Base-by-base conservation (phyloP, 306 rosid species). In the Rubus parviflorus region DNA sequence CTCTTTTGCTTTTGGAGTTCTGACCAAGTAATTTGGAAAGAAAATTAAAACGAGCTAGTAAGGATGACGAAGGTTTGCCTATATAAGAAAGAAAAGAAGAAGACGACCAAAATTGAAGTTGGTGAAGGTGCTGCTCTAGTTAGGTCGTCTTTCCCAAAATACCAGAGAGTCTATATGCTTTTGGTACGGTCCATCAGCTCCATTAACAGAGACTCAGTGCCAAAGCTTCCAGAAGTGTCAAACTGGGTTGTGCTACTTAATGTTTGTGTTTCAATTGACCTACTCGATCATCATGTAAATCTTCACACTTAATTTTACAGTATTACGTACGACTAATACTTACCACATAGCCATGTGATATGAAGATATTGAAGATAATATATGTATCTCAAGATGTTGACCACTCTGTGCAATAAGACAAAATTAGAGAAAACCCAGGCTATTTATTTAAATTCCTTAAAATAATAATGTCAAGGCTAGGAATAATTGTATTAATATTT, bases 121-220 rank as follows among this genome's bases (percentile, higher is more conserved):
- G 72, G 62, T 37, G 48, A 30, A 51, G 61, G 47, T 70, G 74
- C 61, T 70, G 74, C 61, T 70, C 46, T 40, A 5, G 60, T 70
- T 70, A 25, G 75, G 63, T 51, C 62, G 63, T 51, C 62, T 52
- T 71, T 71, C 63, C 45, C 46, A 7, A 6, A 40, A 11, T 15
- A 4, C 6, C 7, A 57, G 6, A 56, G 30, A n/a, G n/a, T n/a
- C n/a, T 9, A 10, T 0, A 19, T 19, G 63, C 14, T 51, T 71
- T 52, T 52, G 75, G 75, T 71, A 35, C 48, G 75, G 75, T 71
- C 48, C 48, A 38, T 49, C 62, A n/a, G 11, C 62, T 72, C 49
- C 75, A 71, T 51, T 10, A 37, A 17, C 48, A 52, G 22, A 70
- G 6, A 49, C 14, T 19, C 15, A 14, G 43, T 14, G 2, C 19